Conservation (phyloP, 164 flowering plant genomes). For the Stephania japonica region DNA sequence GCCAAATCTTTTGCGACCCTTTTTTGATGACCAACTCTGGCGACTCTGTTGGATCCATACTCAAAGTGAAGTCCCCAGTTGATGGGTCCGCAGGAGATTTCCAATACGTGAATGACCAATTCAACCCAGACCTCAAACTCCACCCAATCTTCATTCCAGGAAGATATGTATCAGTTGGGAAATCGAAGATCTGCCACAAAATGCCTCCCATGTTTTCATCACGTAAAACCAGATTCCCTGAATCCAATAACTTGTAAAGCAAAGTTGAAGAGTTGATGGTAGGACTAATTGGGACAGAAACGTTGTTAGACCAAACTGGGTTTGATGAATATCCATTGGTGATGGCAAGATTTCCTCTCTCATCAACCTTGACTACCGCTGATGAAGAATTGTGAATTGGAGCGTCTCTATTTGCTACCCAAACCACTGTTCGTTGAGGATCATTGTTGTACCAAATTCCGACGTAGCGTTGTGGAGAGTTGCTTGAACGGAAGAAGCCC, state of each 20-base stretch:
- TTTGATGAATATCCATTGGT: neutral
- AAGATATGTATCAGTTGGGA: neutral
- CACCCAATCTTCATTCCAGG: slow-evolving; percentile 3
- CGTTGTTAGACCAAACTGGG: neutral
- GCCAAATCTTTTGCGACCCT: neutral
- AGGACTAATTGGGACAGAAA: neutral
- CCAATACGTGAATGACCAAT: slow-evolving; percentile 1
- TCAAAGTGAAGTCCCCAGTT: neutral
- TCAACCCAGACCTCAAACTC: neutral
- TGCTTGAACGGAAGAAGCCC: too few species aligned
- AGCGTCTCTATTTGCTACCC: slow-evolving; percentile 11
- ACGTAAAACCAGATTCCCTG: too few species aligned
- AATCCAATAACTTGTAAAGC: too few species aligned
- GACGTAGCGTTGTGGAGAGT: too few species aligned
- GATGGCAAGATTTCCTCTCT: slow-evolving; percentile 11
- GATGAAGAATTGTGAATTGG: slow-evolving; percentile 8
- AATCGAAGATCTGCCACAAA: too few species aligned
- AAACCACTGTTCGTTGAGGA: neutral
- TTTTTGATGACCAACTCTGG: neutral
- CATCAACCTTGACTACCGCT: neutral
- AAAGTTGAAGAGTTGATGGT: neutral
- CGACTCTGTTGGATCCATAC: neutral
- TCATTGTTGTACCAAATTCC: neutral
- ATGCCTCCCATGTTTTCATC: too few species aligned
- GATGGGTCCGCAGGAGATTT: slow-evolving; percentile 2